A percentile compares a stretch with the other conserved stretches of the same genome.
Conservation (phyloP, 2,329 filamentous ascomycete species). For the Geoglossum cookeanum region DNA sequence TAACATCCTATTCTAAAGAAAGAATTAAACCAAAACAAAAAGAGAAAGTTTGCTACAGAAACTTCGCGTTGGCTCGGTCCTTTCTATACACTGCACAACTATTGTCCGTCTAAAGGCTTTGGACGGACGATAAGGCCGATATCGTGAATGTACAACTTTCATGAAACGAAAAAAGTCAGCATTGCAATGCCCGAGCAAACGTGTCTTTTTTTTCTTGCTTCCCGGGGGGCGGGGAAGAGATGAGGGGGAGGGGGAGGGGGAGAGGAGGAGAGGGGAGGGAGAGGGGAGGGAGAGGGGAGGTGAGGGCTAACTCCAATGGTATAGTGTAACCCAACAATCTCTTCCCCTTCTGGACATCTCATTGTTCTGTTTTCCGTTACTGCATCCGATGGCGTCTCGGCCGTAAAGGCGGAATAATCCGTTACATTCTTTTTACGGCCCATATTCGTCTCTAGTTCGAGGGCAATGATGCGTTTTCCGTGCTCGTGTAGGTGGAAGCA, state of each 20-base stretch:
- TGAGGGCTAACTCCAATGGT: neutral
- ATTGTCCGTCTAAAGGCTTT: neutral
- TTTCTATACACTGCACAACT: too few species aligned
- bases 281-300: neutral
- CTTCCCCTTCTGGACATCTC: neutral
- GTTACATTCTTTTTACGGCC: neutral
- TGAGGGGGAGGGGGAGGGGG: neutral
- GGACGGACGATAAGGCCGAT: conserved; percentile 1
- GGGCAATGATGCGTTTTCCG: conserved; percentile 2
- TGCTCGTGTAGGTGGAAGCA: neutral
- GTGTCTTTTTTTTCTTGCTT: too few species aligned
- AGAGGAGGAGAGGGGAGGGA: neutral
- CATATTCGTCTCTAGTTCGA: neutral
- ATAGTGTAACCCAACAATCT: conserved; percentile 3
- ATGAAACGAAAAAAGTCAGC: neutral
- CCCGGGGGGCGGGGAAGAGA: too few species aligned
- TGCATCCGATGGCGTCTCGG: neutral
- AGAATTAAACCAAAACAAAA: too few species aligned
- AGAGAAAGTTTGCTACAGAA: too few species aligned
- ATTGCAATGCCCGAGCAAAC: neutral
- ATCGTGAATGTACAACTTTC: conserved; percentile 1
- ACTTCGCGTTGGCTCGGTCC: too few species aligned
- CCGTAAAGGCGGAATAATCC: neutral
- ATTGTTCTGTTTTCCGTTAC: neutral
- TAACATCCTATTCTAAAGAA: too few species aligned